phyloP scores from a whole-genome alignment of 2,329 filamentous ascomycete species.

The Aspergillus quadricinctus region DNA sequence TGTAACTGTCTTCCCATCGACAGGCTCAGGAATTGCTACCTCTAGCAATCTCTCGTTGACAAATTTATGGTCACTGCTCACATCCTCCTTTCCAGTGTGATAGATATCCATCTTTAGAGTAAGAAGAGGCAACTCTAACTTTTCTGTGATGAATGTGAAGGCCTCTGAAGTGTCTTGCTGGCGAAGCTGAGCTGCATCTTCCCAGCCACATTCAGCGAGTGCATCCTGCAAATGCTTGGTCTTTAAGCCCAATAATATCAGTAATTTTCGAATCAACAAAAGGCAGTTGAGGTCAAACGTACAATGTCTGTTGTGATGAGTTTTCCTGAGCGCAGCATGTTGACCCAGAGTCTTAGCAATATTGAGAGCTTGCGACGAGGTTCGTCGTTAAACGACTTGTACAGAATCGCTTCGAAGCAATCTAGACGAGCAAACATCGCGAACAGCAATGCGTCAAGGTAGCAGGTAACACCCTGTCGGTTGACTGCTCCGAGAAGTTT shows the following conservation, averaged over 20 bases:
- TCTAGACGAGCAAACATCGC: slow-evolving; percentile 91
- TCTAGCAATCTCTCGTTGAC: slow-evolving; percentile 88
- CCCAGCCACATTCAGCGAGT: slow-evolving; percentile 82
- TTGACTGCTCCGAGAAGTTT: slow-evolving; percentile 83
- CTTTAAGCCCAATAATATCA: slow-evolving; percentile 40
- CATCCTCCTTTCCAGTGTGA: slow-evolving; percentile 79
- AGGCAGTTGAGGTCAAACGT: slow-evolving; percentile 14
- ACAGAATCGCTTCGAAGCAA: slow-evolving; percentile 89
- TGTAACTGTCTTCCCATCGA: slow-evolving; percentile 65
- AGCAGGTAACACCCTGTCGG: slow-evolving; percentile 83
- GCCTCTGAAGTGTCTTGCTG: slow-evolving; percentile 97
- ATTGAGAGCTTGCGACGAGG: slow-evolving; percentile 69
- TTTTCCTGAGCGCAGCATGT: slow-evolving; percentile 78
- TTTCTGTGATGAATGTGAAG: slow-evolving; percentile 90
- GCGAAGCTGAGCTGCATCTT: slow-evolving; percentile 67
- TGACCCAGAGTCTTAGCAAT: slow-evolving; percentile 84
- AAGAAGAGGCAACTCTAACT: slow-evolving; percentile 78
- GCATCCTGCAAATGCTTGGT: slow-evolving; percentile 79
- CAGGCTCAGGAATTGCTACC: slow-evolving; percentile 70
- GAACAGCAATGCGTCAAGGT: slow-evolving; percentile 84
- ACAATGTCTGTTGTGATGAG: slow-evolving; percentile 83
- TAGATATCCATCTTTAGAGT: slow-evolving; percentile 93
- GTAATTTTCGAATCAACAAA: neutral
- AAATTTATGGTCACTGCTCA: slow-evolving; percentile 87
- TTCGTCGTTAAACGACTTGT: slow-evolving; percentile 70